Evolutionary conservation across 441 rosid genomes (phyloP).

Genomic region (Corymbia calophylla): DNA sequence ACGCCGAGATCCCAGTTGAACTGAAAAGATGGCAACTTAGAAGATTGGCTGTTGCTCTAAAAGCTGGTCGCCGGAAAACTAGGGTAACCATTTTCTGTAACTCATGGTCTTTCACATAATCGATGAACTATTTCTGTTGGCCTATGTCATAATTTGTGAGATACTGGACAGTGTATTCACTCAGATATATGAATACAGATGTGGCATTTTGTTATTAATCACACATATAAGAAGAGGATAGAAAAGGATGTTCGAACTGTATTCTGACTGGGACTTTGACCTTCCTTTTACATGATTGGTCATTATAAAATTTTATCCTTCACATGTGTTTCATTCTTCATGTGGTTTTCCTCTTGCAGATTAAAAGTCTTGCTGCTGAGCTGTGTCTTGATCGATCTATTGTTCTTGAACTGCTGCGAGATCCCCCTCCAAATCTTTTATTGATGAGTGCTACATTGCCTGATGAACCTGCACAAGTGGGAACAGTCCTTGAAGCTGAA

Average conservation of each 20-base stretch:
- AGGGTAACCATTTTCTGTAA: constrained; percentile 38
- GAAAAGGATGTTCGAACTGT: background rate
- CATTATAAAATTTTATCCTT: background rate
- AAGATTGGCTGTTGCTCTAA: constrained; percentile 73
- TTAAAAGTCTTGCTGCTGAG: constrained; percentile 77
- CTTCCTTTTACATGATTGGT: background rate
- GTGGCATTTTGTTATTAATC: background rate
- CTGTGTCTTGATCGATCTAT: constrained; percentile 80
- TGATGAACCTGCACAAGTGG: constrained; percentile 37
- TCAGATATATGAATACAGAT: background rate
- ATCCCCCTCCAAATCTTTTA: constrained; percentile 79
- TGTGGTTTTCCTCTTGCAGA: constrained; percentile 29
- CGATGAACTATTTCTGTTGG: background rate
- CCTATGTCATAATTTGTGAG: background rate
- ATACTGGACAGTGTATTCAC: background rate
- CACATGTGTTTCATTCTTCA: background rate
- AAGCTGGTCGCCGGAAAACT: constrained; percentile 73
- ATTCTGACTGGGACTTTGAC: background rate
- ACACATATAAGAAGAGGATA: background rate
- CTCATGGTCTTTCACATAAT: background rate
- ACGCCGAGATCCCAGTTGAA: constrained; percentile 29
- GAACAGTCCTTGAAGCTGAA: constrained; percentile 22
- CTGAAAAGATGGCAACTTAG: constrained; percentile 90
- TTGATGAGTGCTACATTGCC: constrained; percentile 78
- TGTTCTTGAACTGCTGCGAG: constrained; percentile 75